Percentiles rank a stretch among this genome's conserved stretches.
Conservation (phyloP, 2,329 filamentous ascomycete species). For the Chaetomiaceae sp. region DNA sequence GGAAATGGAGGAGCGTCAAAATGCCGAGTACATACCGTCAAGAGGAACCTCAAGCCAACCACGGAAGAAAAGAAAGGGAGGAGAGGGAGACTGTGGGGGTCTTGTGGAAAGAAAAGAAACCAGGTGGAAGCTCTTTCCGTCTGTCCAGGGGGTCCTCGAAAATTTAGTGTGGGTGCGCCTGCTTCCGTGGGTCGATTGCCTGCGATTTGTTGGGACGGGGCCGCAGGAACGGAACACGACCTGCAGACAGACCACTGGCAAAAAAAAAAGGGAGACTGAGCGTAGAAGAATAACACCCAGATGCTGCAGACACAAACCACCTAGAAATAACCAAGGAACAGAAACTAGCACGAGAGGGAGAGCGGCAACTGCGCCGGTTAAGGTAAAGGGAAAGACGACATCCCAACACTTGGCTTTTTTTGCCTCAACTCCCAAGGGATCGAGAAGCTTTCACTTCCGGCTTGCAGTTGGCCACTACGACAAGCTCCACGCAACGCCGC, state of each 20-base stretch:
- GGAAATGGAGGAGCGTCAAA: too few species aligned
- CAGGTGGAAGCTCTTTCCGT: conserved; percentile 9
- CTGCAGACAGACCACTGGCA: conserved; percentile 9
- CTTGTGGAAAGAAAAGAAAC: conserved; percentile 9
- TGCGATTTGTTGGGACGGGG: conserved; percentile 24
- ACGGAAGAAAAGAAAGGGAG: conserved; percentile 4
- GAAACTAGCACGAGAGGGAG: neutral
- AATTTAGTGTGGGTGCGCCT: conserved; percentile 21
- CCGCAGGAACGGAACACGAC: neutral
- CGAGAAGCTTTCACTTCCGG: neutral
- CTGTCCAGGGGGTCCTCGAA: conserved; percentile 15
- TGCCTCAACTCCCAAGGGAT: neutral
- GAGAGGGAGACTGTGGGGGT: conserved; percentile 4
- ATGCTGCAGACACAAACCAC: too few species aligned
- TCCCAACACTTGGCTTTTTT: neutral
- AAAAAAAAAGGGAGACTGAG: neutral
- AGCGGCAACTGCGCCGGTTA: neutral
- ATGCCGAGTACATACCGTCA: conserved; percentile 12
- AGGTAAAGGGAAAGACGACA: neutral
- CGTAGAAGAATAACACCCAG: too few species aligned
- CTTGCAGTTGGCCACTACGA: neutral
- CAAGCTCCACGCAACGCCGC: neutral
- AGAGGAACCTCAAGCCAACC: conserved; percentile 13
- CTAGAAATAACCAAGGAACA: too few species aligned
- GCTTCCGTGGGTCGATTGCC: conserved; percentile 24